A percentile compares a stretch with the other conserved stretches of the same genome.
Evolutionary conservation across 768 basidiomycete genomes (phyloP).

Genomic region (Guyanaporus albipodus): DNA sequence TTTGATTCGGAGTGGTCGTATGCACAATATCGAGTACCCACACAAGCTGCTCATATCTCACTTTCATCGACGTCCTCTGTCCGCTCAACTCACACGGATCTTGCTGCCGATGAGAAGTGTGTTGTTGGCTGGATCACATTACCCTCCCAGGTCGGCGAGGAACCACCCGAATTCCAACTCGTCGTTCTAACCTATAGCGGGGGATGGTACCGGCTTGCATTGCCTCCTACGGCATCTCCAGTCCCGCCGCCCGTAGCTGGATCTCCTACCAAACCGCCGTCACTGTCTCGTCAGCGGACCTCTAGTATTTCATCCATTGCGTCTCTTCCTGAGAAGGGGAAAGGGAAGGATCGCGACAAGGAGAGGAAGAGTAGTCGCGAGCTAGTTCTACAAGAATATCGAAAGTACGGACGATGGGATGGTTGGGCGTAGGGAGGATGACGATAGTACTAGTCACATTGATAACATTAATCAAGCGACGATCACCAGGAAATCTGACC

Average conservation of each 20-base stretch:
- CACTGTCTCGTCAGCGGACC: constrained; percentile 43
- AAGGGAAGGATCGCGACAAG: constrained; percentile 54
- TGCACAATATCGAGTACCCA: constrained; percentile 85
- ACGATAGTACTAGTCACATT: not conserved
- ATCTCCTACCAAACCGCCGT: constrained; percentile 44
- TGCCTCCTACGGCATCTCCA: constrained; percentile 41
- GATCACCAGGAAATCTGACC: no score
- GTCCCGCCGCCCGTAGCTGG: constrained; percentile 22
- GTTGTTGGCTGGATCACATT: constrained; percentile 81
- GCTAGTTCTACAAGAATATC: constrained; percentile 70
- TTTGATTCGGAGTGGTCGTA: constrained; percentile 98
- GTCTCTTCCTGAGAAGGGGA: constrained; percentile 48
- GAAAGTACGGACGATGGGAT: constrained; percentile 85
- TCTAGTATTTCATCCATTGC: constrained; percentile 52
- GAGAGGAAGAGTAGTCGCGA: constrained; percentile 56
- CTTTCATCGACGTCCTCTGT: constrained; percentile 60
- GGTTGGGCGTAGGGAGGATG: constrained; percentile 60
- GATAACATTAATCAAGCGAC: not conserved
- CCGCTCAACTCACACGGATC: constrained; percentile 53
- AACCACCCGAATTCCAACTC: constrained; percentile 62
- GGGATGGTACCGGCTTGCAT: constrained; percentile 85
- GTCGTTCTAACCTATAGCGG: constrained; percentile 84
- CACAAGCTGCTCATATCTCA: constrained; percentile 79
- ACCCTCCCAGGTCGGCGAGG: constrained; percentile 33
- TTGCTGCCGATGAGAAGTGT: constrained; percentile 80